A percentile compares a stretch with the other conserved stretches of the same genome.
Evolutionary conservation across 371 early-diverging fungal genomes (phyloP).

Genomic region (Capniomyces stellatus): DNA sequence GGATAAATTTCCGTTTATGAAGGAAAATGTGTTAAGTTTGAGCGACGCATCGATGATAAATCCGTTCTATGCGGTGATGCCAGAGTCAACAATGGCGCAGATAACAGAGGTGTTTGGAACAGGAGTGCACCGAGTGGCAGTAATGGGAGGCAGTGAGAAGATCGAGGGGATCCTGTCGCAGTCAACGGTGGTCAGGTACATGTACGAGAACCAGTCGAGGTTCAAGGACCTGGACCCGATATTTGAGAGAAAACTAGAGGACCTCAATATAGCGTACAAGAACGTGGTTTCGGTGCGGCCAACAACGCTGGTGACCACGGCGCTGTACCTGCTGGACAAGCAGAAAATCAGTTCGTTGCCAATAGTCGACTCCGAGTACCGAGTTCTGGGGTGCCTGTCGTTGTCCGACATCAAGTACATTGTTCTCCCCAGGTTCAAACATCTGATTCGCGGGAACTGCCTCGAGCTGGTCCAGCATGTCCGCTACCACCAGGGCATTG

Average conservation of each 20-base stretch:
- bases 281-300: constrained; percentile 13
- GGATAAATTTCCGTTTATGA: too few species aligned
- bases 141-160: constrained; percentile 28
- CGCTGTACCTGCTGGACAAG: constrained; percentile 17
- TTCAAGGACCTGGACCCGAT: not conserved
- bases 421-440: constrained; percentile 6
- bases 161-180: constrained; percentile 64
- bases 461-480: constrained; percentile 21
- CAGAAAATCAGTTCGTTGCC: constrained; percentile 17
- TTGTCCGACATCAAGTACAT: constrained; percentile 25
- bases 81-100: constrained; percentile 52
- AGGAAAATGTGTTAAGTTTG: not conserved
- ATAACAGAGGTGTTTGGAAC: constrained; percentile 53
- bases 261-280: constrained; percentile 13
- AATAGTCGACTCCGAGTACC: constrained; percentile 10
- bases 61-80: constrained; percentile 63
- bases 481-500: constrained; percentile 20
- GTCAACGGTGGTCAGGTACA: constrained; percentile 41
- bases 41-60: constrained; percentile 60
- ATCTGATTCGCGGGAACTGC: constrained; percentile 10
- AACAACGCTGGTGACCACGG: constrained; percentile 15
- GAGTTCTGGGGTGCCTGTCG: constrained; percentile 20
- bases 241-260: constrained; percentile 10
- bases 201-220: constrained; percentile 18
- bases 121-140: constrained; percentile 61